Base-by-base conservation (phyloP, 202 grass and related monocot species). In the Musa balbisiana region DNA sequence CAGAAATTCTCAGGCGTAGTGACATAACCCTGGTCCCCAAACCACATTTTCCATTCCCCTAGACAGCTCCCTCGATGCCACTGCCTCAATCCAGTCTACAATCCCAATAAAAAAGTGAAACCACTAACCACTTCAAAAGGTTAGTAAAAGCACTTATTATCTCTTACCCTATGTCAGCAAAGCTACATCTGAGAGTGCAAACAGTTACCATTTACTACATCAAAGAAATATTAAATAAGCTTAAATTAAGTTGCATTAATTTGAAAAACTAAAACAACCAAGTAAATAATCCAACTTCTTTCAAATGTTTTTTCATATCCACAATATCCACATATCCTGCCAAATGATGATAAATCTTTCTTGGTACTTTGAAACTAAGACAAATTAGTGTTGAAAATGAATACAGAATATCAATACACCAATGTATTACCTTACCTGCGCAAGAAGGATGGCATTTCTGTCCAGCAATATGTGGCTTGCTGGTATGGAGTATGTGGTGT, bases 391-490 rank as follows among this genome's bases (percentile, higher is more conserved):
- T 52, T 64, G 22, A 49, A 55, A 26, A 56, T 16, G 43, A 68
- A 21, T 3, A 59, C 33, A 27, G 33, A 43, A 43, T 12, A n/a
- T 43, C 20, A 71, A 15, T 53, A 62, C 17, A 12, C 55, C 19
- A 11, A 53, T 13, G 43, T 5, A 53, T 19, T 49, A 49, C 73
- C 78, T 84, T 64, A 89, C 93, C 75, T 91, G 82, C 59, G 82
- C 80, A 55, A 87, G 62, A 83, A 86, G 85, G 70, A 97, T 72
- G 64, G 29, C 50, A 19, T 90, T 73, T 52, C 58, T 77, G 73
- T 89, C 86, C 27, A 97, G 75, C 80, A 89, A 79, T 86, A 97
- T 52, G 82, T 87, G 69, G 80, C 78, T 87, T 53, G 77, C 76
- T 22, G 83, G 51, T 19, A 27, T 2, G 1, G 70, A 43, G 66